phyloP scores from a whole-genome alignment of 352 stramenopile species.

The Phytopythium oedochilum region DNA sequence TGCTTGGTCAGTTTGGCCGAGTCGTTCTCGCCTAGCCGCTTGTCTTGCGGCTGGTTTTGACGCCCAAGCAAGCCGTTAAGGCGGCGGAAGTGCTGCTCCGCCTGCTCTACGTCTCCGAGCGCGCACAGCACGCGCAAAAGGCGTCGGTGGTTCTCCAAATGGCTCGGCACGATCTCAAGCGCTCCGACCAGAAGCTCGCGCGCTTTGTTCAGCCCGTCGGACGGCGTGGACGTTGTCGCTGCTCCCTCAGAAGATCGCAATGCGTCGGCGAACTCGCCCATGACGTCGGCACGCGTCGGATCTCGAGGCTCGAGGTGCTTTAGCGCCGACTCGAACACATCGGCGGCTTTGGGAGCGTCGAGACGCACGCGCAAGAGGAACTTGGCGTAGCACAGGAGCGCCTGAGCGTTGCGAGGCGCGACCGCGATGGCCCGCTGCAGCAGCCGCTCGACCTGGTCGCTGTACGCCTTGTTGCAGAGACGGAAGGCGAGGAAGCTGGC shows the following conservation, averaged over 20 bases:
- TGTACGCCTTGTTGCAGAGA: conserved; percentile 8
- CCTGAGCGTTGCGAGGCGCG: conserved; percentile 13
- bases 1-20: not conserved
- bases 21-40: not conserved
- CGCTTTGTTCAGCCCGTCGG: not conserved
- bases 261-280: not conserved
- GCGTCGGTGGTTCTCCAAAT: not conserved
- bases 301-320: not conserved
- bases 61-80: not conserved
- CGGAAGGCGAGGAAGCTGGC: conserved; percentile 25
- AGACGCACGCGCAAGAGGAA: conserved; percentile 22
- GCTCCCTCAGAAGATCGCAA: not conserved
- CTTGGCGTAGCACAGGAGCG: conserved; percentile 24
- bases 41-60: not conserved
- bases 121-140: not conserved
- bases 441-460: conserved; percentile 13
- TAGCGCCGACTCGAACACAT: not conserved
- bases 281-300: not conserved
- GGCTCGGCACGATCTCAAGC: not conserved
- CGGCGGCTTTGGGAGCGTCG: conserved; percentile 4
- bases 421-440: conserved; percentile 21
- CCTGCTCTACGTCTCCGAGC: not conserved
- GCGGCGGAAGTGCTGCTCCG: not conserved
- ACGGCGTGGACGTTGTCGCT: not conserved
- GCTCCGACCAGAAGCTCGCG: not conserved